These are phyloP conservation scores for Suillus lakei DNA, from an alignment of 768 basidiomycete species.

Conservation along the genomic window DNA sequence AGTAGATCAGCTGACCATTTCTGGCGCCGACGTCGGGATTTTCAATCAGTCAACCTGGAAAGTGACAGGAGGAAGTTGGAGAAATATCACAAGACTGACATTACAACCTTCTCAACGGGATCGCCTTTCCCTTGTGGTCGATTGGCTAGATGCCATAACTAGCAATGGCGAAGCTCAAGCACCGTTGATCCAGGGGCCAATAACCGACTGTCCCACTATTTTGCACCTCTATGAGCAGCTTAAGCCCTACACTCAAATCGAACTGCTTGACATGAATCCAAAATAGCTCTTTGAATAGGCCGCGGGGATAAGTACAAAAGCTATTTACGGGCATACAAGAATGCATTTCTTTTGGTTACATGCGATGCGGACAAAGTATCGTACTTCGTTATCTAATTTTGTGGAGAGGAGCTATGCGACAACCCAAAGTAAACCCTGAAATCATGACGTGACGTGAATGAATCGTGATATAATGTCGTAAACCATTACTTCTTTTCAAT, in stretches of 20 bases:
- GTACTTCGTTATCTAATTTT: neutral
- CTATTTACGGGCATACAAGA: too few species aligned
- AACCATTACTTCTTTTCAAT: neutral
- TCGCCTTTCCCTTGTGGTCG: neutral
- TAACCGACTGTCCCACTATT: neutral
- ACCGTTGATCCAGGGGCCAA: neutral
- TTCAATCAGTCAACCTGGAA: constrained; percentile 14
- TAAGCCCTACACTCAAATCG: neutral
- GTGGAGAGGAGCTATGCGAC: neutral
- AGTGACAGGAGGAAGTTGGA: neutral
- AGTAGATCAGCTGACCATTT: constrained; percentile 24
- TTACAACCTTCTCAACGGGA: neutral
- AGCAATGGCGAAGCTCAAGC: neutral
- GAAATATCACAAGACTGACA: neutral
- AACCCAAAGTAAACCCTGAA: neutral
- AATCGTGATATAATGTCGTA: too few species aligned
- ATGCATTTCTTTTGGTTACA: neutral
- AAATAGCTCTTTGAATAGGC: neutral
- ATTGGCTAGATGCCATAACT: neutral
- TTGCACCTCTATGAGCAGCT: neutral
- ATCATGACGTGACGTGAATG: neutral
- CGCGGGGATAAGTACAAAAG: neutral
- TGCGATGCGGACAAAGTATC: neutral
- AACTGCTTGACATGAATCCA: neutral
- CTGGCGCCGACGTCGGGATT: constrained; percentile 31